A percentile compares a stretch with the other conserved stretches of the same genome.
Conservation (phyloP, 208 protist species). For the Leishmania amazonensis region DNA sequence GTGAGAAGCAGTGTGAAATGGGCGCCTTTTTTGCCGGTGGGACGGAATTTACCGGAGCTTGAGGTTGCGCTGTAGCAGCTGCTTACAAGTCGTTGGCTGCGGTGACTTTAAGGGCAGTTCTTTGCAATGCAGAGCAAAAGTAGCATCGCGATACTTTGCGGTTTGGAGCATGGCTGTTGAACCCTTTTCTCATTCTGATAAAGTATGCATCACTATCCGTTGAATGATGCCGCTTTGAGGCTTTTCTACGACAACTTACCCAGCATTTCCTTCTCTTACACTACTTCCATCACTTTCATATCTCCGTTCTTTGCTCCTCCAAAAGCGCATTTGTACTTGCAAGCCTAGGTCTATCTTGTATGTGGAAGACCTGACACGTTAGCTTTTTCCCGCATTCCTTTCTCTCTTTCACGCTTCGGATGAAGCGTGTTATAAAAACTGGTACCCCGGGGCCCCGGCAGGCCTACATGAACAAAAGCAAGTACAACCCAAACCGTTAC, state of each 20-base stretch:
- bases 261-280: background rate
- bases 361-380: background rate
- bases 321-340: background rate
- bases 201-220: background rate
- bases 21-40: background rate
- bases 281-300: background rate
- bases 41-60: background rate
- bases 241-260: background rate
- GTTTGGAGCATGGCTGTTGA: background rate
- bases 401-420: slow-evolving; percentile 1
- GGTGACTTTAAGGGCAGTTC: background rate
- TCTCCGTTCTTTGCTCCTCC: background rate
- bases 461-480: slow-evolving; percentile 69
- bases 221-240: background rate
- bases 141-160: background rate
- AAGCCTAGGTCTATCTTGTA: background rate
- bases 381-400: background rate
- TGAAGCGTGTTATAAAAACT: slow-evolving; percentile 54
- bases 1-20: background rate
- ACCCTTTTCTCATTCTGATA: background rate
- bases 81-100: background rate
- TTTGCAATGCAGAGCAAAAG: background rate
- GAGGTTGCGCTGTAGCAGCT: background rate
- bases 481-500: slow-evolving; percentile 83
- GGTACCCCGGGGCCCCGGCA: slow-evolving; percentile 50